Evolutionary conservation across 352 stramenopile genomes (phyloP).

Genomic region (Globisporangium cederbergense): DNA sequence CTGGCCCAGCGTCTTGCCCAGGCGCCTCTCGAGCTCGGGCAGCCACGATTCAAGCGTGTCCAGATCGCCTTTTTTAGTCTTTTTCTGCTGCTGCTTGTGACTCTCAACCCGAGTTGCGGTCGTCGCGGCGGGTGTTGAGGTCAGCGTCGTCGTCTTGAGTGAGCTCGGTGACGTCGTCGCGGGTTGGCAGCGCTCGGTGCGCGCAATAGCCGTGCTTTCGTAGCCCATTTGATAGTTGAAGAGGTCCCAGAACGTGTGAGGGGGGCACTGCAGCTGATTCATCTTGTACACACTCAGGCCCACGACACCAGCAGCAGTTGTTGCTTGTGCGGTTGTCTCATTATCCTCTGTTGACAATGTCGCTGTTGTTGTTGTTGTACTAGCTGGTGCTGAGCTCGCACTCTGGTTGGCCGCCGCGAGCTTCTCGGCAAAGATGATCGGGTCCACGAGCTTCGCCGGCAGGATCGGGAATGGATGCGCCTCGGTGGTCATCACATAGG

Average conservation of each 20-base stretch:
- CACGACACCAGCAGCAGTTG: conserved; percentile 10
- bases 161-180: background rate
- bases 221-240: conserved; percentile 62
- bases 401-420: conserved; percentile 4
- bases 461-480: conserved; percentile 92
- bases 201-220: conserved; percentile 39
- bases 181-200: conserved; percentile 39
- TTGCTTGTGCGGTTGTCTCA: background rate
- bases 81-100: conserved; percentile 7
- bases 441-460: conserved; percentile 38
- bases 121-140: background rate
- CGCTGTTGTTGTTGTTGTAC: background rate
- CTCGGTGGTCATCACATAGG: conserved; percentile 97
- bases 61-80: background rate
- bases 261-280: conserved; percentile 30
- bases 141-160: background rate
- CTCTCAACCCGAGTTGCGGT: conserved; percentile 4
- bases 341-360: background rate
- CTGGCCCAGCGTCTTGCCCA: conserved; percentile 24
- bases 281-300: conserved; percentile 17
- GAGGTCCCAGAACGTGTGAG: conserved; percentile 48
- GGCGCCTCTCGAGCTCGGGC: conserved; percentile 42
- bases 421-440: conserved; percentile 31
- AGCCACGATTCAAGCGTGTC: conserved; percentile 43
- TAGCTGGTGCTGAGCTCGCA: background rate